These are phyloP conservation scores for Alternaria gaisen DNA, from an alignment of 2,329 filamentous ascomycete species.

Conservation along the genomic window DNA sequence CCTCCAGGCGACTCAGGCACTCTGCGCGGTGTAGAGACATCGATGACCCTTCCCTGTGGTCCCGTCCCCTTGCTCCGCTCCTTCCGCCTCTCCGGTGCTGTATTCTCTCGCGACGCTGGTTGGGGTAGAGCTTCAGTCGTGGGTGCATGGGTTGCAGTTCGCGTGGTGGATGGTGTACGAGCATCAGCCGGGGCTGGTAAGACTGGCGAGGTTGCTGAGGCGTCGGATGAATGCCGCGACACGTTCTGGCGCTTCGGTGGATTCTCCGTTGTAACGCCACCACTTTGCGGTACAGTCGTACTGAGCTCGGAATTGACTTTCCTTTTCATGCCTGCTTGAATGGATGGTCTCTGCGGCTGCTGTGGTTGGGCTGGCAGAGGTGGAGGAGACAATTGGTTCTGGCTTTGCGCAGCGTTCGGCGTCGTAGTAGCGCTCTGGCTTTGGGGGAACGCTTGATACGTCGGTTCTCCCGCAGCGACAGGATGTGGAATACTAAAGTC, in stretches of 20 bases:
- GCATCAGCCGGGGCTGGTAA: constrained; percentile 25
- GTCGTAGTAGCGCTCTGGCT: constrained; percentile 20
- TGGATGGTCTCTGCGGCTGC: constrained; percentile 27
- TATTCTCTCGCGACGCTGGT: constrained; percentile 19
- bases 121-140: constrained; percentile 26
- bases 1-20: constrained; percentile 38
- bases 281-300: constrained; percentile 36
- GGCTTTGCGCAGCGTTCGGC: constrained; percentile 26
- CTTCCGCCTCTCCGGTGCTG: constrained; percentile 32
- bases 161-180: constrained; percentile 33
- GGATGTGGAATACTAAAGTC: constrained; percentile 53
- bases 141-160: constrained; percentile 23
- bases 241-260: constrained; percentile 46
- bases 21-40: constrained; percentile 44
- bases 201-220: constrained; percentile 37
- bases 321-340: constrained; percentile 49
- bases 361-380: constrained; percentile 29
- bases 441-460: constrained; percentile 33
- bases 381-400: constrained; percentile 36
- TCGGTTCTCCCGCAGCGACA: constrained; percentile 23
- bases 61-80: constrained; percentile 45
- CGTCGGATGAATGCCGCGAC: constrained; percentile 44
- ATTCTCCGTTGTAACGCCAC: constrained; percentile 27
- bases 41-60: constrained; percentile 44
- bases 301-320: constrained; percentile 46